phyloP scores from a whole-genome alignment of 768 basidiomycete species.

The Chalciporus chontae region DNA sequence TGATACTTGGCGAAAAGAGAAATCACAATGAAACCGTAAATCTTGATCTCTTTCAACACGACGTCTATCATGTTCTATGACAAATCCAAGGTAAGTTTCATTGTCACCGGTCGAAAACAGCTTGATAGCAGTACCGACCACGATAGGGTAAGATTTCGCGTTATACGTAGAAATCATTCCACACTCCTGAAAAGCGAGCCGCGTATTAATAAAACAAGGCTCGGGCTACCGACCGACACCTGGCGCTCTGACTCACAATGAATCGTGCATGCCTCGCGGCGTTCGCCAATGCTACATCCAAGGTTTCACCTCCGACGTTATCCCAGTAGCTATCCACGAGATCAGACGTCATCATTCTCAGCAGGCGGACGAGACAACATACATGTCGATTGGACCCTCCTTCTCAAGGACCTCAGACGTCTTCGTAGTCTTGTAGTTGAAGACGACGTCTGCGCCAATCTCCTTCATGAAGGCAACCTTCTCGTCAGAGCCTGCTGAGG shows the following conservation, averaged over 20 bases:
- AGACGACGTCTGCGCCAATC: conserved; percentile 62
- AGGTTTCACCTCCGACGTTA: conserved; percentile 55
- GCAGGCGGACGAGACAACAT: conserved; percentile 3
- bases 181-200: conserved; percentile 29
- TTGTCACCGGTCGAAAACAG: background rate
- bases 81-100: background rate
- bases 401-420: conserved; percentile 49
- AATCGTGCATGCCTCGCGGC: conserved; percentile 46
- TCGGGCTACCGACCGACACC: too few species aligned
- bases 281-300: conserved; percentile 51
- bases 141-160: conserved; percentile 6
- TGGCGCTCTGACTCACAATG: conserved; percentile 29
- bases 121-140: conserved; percentile 2
- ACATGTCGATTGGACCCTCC: conserved; percentile 58
- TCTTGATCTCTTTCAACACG: conserved; percentile 37
- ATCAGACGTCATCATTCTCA: background rate
- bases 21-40: conserved; percentile 43
- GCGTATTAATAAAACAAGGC: background rate
- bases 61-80: conserved; percentile 38
- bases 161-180: conserved; percentile 20
- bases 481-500: conserved; percentile 65
- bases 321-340: conserved; percentile 27
- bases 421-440: conserved; percentile 67
- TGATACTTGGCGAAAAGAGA: conserved; percentile 31
- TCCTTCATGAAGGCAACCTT: conserved; percentile 61